Conservation (phyloP, 1,284 basidiomycete species). For the Ganoderma resinaceum region DNA sequence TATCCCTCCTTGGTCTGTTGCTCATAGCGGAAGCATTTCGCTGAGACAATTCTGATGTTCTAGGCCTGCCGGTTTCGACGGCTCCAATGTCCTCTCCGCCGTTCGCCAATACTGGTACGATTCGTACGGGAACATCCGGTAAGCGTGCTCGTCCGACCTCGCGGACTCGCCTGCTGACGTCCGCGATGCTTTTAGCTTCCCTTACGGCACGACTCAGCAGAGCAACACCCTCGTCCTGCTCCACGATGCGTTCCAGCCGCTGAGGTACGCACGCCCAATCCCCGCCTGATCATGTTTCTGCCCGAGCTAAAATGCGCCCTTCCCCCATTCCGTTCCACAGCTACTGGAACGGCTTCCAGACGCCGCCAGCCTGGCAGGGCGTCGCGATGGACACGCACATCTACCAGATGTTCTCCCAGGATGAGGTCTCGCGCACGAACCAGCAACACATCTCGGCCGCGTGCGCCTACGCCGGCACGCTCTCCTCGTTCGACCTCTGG, state of each 20-base stretch:
- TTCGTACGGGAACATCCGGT: slow-evolving; percentile 81
- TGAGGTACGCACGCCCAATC: slow-evolving; percentile 42
- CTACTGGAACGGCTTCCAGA: slow-evolving; percentile 79
- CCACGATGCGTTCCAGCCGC: slow-evolving; percentile 86
- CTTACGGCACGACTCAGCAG: slow-evolving; percentile 61
- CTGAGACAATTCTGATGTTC: neutral
- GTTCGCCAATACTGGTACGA: slow-evolving; percentile 78
- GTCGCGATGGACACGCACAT: slow-evolving; percentile 88
- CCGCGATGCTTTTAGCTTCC: slow-evolving; percentile 51
- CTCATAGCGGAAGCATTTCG: neutral
- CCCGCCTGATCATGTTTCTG: neutral
- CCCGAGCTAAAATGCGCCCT: neutral
- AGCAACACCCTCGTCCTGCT: slow-evolving; percentile 75
- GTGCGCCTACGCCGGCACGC: slow-evolving; percentile 56
- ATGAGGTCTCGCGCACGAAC: slow-evolving; percentile 58
- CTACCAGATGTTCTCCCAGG: slow-evolving; percentile 81
- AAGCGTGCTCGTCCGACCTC: slow-evolving; percentile 26
- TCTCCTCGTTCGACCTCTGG: slow-evolving; percentile 72
- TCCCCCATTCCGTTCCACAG: slow-evolving; percentile 35
- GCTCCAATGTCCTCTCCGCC: slow-evolving; percentile 58
- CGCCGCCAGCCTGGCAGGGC: slow-evolving; percentile 59
- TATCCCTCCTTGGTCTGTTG: neutral
- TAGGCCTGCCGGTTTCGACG: slow-evolving; percentile 83
- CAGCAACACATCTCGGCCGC: slow-evolving; percentile 71
- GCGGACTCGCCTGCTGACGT: slow-evolving; percentile 25